Evolutionary conservation across 441 rosid genomes (phyloP).

Genomic region (Brassica balearica): DNA sequence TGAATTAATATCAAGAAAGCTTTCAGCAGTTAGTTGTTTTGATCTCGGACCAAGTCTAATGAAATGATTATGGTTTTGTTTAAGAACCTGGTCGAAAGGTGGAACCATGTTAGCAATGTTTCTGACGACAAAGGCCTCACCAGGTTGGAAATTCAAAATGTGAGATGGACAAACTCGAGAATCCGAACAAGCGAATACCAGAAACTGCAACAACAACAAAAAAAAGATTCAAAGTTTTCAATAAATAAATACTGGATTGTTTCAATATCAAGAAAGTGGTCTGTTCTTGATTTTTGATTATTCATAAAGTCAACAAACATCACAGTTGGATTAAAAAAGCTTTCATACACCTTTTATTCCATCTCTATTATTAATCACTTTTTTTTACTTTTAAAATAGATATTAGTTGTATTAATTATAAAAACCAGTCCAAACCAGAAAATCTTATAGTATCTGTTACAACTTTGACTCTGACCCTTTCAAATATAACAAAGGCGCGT

Average conservation of each 20-base stretch:
- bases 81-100: constrained; percentile 52
- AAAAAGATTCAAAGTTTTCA: background rate
- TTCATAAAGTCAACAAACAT: constrained; percentile 33
- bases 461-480: no score
- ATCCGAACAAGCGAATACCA: constrained; percentile 72
- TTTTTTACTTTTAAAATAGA: no score
- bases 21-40: background rate
- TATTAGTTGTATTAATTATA: no score
- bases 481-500: no score
- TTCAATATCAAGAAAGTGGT: constrained; percentile 19
- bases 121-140: constrained; percentile 62
- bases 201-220: constrained; percentile 46
- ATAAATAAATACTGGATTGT: background rate
- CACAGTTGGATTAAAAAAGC: background rate
- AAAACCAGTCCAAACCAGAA: no score
- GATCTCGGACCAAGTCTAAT: background rate
- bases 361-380: constrained; percentile 3
- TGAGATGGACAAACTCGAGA: constrained; percentile 70
- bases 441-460: no score
- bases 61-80: background rate
- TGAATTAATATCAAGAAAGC: constrained; percentile 24
- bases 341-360: constrained; percentile 16
- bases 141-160: constrained; percentile 58
- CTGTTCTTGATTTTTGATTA: background rate
- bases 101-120: constrained; percentile 71